These are phyloP conservation scores for Coffea canephora DNA, from an alignment of 257 asterid genomes.

Conservation along the genomic window DNA sequence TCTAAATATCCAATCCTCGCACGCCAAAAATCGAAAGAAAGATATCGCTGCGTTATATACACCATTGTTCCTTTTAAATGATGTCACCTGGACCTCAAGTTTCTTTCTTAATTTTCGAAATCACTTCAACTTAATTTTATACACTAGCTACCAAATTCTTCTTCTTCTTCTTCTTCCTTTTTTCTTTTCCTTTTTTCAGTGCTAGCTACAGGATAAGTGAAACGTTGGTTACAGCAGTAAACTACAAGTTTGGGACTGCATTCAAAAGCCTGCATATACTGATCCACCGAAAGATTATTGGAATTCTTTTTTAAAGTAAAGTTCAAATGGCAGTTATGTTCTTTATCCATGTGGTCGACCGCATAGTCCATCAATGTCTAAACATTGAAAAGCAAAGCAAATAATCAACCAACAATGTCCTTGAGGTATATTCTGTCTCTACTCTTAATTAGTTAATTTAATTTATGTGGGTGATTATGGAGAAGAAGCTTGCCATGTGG, in stretches of 20 bases:
- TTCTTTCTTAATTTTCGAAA: too few species aligned
- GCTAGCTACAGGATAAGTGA: too few species aligned
- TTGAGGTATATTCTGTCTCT: background rate
- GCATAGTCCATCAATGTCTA: background rate
- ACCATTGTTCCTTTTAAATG: too few species aligned
- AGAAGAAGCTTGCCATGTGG: background rate
- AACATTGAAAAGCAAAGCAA: slow-evolving; percentile 8
- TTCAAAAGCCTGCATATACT: background rate
- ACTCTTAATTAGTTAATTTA: background rate
- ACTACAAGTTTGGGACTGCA: background rate
- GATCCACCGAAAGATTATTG: background rate
- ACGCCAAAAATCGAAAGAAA: too few species aligned
- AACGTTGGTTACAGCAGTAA: too few species aligned
- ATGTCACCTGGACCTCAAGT: too few species aligned
- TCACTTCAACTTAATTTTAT: too few species aligned
- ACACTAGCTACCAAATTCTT: too few species aligned
- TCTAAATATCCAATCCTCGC: too few species aligned
- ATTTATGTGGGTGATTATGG: background rate
- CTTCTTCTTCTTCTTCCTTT: too few species aligned
- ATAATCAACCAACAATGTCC: background rate
- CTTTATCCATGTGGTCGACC: background rate
- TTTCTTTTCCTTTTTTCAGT: too few species aligned
- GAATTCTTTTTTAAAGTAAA: background rate
- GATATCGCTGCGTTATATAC: too few species aligned
- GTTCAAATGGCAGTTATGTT: background rate